Base-by-base conservation (phyloP, 2,329 filamentous ascomycete species). In the Fusarium zealandicum region DNA sequence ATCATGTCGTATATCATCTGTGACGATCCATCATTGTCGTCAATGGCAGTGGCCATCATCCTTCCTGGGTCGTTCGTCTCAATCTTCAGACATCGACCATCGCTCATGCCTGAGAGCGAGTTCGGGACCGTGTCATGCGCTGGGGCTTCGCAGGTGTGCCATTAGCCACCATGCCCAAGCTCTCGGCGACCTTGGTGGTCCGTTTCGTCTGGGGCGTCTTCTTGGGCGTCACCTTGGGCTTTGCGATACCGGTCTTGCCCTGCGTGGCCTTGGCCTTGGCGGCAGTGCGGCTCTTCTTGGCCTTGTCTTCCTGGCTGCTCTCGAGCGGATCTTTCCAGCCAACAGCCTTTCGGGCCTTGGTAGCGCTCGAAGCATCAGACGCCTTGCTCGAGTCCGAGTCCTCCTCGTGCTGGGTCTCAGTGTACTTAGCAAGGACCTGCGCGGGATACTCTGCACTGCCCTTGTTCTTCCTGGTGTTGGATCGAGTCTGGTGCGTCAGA, bases 381-480 rank as follows among this genome's bases (percentile, higher is more conserved):
- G 40, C 43, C 27, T 48, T 40, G 14, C 33, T 35, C 8, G 27
- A 40, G 14, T 67, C 64, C n/a, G 57, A 59, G 10, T 57, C 57
- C 6, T 67, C 69, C 20, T 45, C 54, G 36, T 52, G 52, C 41
- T 49, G 38, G 37, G 67, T 55, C 50, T 65, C 67, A 39, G 63
- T 61, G 47, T 64, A 54, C 59, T 62, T 71, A 57, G 69, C 73
- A 39, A 75, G 60, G 41, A 73, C 61, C 37, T 73, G 65, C 22
- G 70, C 65, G 13, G 73, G 72, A 44, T 71, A 70, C 63, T 73
- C 70, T 13, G 73, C 67, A 35, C 69, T 65, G 17, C 72, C 72
- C 66, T 61, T 73, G 60, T 75, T 75, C 56, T 57, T 69, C 48
- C 59, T 65, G 43, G 73, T 75, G 55, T 75, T 75, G 43, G 56